Percentiles rank a stretch among this genome's conserved stretches.
These are phyloP conservation scores for Microcera coccophila DNA, from an alignment of 2,329 filamentous ascomycete species.

Conservation along the genomic window DNA sequence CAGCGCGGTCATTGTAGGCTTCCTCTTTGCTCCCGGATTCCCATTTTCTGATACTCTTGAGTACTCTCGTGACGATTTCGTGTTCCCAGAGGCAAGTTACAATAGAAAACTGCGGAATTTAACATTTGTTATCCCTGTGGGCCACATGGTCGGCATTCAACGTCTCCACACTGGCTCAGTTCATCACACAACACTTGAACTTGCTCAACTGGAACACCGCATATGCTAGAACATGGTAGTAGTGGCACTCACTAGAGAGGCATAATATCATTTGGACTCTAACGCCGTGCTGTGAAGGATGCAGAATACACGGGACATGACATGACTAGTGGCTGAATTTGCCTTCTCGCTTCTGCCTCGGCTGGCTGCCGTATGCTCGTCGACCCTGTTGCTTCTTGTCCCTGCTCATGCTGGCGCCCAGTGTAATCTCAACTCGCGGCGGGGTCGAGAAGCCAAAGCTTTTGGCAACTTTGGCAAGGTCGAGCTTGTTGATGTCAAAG, in stretches of 20 bases:
- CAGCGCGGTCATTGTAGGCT: slow-evolving; percentile 39
- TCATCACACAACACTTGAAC: not conserved
- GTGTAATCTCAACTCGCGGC: slow-evolving; percentile 74
- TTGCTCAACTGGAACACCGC: not conserved
- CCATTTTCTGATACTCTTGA: slow-evolving; percentile 72
- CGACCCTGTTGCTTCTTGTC: slow-evolving; percentile 61
- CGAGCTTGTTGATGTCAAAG: slow-evolving; percentile 80
- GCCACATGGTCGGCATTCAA: no score
- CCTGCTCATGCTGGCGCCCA: slow-evolving; percentile 75
- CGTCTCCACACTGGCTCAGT: not conserved
- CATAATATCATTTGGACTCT: slow-evolving; percentile 29
- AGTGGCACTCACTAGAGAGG: slow-evolving; percentile 14
- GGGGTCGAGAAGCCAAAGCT: slow-evolving; percentile 76
- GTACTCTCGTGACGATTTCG: slow-evolving; percentile 76
- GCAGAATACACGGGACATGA: slow-evolving; percentile 13
- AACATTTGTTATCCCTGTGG: no score
- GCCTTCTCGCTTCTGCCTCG: slow-evolving; percentile 48
- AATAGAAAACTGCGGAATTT: no score
- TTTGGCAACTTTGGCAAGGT: slow-evolving; percentile 79
- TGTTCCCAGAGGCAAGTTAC: slow-evolving; percentile 94
- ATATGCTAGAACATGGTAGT: slow-evolving; percentile 7
- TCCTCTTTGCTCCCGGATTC: slow-evolving; percentile 53
- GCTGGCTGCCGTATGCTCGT: slow-evolving; percentile 75
- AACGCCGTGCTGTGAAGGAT: slow-evolving; percentile 29
- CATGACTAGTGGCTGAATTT: slow-evolving; percentile 20